Percentiles rank a stretch among this genome's conserved stretches.
These are phyloP conservation scores for Penicillium sp. DNA, from an alignment of 2,329 filamentous ascomycete genomes.

Conservation along the genomic window DNA sequence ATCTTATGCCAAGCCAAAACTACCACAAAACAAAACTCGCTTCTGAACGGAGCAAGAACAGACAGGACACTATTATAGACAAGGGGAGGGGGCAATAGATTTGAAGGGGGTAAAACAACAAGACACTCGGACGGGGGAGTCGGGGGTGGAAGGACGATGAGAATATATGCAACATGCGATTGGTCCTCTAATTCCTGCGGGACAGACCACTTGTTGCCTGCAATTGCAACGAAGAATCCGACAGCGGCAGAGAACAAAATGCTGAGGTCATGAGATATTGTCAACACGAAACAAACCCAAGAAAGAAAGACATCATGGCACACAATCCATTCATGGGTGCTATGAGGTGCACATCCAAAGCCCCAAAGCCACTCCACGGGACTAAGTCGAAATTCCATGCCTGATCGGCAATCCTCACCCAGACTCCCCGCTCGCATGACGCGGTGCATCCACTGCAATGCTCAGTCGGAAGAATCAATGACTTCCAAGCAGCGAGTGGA, in stretches of 20 bases:
- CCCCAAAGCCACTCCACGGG: not conserved
- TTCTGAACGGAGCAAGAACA: constrained; percentile 24
- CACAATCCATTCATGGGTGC: too few species aligned
- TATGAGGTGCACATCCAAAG: too few species aligned
- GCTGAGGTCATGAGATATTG: not conserved
- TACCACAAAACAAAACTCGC: constrained; percentile 20
- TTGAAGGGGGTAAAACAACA: constrained; percentile 15
- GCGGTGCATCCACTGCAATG: not conserved
- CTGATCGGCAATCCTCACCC: not conserved
- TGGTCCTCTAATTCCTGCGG: constrained; percentile 7
- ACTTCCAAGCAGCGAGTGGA: too few species aligned
- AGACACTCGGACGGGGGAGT: constrained; percentile 10
- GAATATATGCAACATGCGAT: constrained; percentile 23
- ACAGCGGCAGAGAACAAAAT: not conserved
- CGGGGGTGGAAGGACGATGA: constrained; percentile 10
- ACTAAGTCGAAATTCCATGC: not conserved
- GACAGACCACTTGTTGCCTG: too few species aligned
- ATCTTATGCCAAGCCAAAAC: constrained; percentile 24
- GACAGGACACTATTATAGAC: constrained; percentile 23
- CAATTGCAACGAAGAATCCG: too few species aligned
- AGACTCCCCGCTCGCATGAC: not conserved
- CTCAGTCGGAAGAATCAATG: too few species aligned
- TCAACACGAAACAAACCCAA: constrained; percentile 4
- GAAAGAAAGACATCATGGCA: constrained; percentile 1
- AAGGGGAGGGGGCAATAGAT: constrained; percentile 25